A percentile compares a stretch with the other conserved stretches of the same genome.
Evolutionary conservation across 805 yeast species (phyloP).

Genomic region (Wickerhamomyces canadensis): DNA sequence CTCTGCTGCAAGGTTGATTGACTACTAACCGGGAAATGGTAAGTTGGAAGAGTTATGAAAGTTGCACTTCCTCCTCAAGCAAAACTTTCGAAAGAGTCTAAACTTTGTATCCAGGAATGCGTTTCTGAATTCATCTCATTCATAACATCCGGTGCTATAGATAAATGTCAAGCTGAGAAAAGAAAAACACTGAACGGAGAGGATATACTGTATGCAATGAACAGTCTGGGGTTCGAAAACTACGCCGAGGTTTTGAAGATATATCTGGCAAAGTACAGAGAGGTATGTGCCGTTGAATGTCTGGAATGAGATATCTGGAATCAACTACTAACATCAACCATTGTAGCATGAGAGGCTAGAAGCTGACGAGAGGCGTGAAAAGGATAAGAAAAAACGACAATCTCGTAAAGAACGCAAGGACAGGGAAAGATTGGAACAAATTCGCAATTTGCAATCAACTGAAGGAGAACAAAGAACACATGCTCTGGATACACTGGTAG

Average conservation of each 20-base stretch:
- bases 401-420: slow-evolving; percentile 19
- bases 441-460: neutral
- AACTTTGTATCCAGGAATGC: slow-evolving; percentile 79
- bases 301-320: too few relatives aligned
- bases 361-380: slow-evolving; percentile 22
- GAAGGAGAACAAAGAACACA: too few relatives aligned
- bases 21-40: too few relatives aligned
- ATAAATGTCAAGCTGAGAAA: slow-evolving; percentile 64
- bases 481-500: too few relatives aligned
- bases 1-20: too few relatives aligned
- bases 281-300: slow-evolving; percentile 19
- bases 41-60: slow-evolving; percentile 70
- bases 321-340: neutral
- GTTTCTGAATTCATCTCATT: slow-evolving; percentile 78
- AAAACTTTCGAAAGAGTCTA: slow-evolving; percentile 72
- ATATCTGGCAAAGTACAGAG: slow-evolving; percentile 70
- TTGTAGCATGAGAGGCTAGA: slow-evolving; percentile 17
- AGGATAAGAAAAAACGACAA: slow-evolving; percentile 18
- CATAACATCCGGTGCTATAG: slow-evolving; percentile 76
- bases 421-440: slow-evolving; percentile 6
- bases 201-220: slow-evolving; percentile 64
- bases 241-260: slow-evolving; percentile 76
- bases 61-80: slow-evolving; percentile 65
- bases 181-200: slow-evolving; percentile 78
- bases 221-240: slow-evolving; percentile 74